Evolutionary conservation across 2,329 filamentous ascomycete species (phyloP).

Genomic region (Fusarium begoniae): DNA sequence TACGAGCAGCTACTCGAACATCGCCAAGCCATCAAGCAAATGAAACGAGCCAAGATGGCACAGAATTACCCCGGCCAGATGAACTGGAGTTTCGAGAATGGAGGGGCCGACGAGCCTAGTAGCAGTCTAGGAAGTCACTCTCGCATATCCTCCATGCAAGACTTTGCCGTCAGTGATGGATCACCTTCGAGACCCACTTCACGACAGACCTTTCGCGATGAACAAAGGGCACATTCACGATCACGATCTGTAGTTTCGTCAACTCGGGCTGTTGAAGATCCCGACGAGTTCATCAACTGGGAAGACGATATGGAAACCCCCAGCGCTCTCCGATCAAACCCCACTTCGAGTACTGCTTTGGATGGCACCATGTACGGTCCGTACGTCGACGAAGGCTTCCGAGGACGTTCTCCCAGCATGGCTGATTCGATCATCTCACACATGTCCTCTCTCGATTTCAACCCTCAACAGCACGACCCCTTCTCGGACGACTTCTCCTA

Average conservation of each 20-base stretch:
- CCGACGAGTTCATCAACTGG: slow-evolving; percentile 48
- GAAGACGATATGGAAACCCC: slow-evolving; percentile 66
- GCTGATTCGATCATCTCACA: slow-evolving; percentile 79
- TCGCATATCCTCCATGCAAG: slow-evolving; percentile 54
- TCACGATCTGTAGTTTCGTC: slow-evolving; percentile 58
- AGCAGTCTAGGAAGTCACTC: slow-evolving; percentile 53
- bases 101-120: slow-evolving; percentile 64
- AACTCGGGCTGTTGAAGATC: slow-evolving; percentile 44
- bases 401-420: slow-evolving; percentile 80
- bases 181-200: slow-evolving; percentile 52
- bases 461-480: slow-evolving; percentile 66
- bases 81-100: slow-evolving; percentile 88
- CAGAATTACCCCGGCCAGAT: slow-evolving; percentile 61
- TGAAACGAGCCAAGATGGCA: slow-evolving; percentile 65
- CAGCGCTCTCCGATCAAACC: slow-evolving; percentile 61
- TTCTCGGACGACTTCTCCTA: slow-evolving; percentile 91
- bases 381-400: slow-evolving; percentile 68
- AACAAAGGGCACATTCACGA: slow-evolving; percentile 59
- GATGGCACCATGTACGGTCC: slow-evolving; percentile 83
- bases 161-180: slow-evolving; percentile 50
- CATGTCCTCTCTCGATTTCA: slow-evolving; percentile 72
- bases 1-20: slow-evolving; percentile 68
- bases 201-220: slow-evolving; percentile 50
- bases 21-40: slow-evolving; percentile 65
- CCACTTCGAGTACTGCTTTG: slow-evolving; percentile 65